Evolutionary conservation across 345 rosid genomes (phyloP).

Genomic region (Populus davidiana): DNA sequence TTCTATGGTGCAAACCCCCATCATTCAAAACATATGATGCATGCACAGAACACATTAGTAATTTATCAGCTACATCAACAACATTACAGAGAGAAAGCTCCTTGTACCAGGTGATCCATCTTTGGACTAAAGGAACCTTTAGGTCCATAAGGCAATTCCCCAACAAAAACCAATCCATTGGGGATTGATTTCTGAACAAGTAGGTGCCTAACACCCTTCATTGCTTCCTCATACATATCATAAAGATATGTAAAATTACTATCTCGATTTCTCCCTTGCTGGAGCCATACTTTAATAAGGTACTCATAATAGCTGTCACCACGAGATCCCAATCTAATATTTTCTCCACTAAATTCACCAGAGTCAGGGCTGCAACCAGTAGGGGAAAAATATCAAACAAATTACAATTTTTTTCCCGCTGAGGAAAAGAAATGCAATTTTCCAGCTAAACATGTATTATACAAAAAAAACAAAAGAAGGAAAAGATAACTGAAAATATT

Average conservation of each 20-base stretch:
- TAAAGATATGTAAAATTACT: slow-evolving; percentile 58
- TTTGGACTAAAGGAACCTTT: slow-evolving; percentile 88
- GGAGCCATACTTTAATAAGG: slow-evolving; percentile 94
- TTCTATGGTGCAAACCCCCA: neutral
- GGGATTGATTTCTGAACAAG: slow-evolving; percentile 85
- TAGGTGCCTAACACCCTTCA: slow-evolving; percentile 85
- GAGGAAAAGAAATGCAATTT: neutral
- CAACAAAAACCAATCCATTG: slow-evolving; percentile 78
- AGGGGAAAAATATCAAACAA: slow-evolving; percentile 20
- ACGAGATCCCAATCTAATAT: slow-evolving; percentile 95
- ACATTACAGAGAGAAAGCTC: slow-evolving; percentile 8
- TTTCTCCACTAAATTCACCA: slow-evolving; percentile 84
- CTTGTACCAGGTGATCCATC: slow-evolving; percentile 97
- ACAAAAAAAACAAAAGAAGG: neutral
- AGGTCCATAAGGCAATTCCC: slow-evolving; percentile 84
- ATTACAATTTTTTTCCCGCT: neutral
- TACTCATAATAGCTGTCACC: slow-evolving; percentile 99
- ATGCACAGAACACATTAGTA: neutral
- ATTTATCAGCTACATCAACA: slow-evolving; percentile 5
- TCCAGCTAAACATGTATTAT: neutral
- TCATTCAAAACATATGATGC: neutral
- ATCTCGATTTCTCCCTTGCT: slow-evolving; percentile 49
- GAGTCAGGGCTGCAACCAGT: slow-evolving; percentile 68
- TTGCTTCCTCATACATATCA: slow-evolving; percentile 90
- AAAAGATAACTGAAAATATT: neutral